Base-by-base conservation (phyloP, 768 basidiomycete species). In the Xerocomellus chrysenteron region DNA sequence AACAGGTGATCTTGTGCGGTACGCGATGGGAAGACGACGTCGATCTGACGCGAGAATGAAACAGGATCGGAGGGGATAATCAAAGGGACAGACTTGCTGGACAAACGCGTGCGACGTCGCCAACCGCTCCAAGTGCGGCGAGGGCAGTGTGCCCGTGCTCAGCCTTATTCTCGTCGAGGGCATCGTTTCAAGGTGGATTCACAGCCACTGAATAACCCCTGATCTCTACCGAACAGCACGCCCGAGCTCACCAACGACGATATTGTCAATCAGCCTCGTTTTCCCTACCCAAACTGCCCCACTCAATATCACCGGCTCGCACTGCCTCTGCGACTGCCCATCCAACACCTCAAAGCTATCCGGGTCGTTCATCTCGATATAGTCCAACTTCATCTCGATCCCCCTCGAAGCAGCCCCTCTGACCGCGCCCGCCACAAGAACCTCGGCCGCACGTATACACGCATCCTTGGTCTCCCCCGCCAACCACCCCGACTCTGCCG, bases 201-300 rank as follows among this genome's bases (percentile, higher is more conserved):
- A 67, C 62, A 61, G 62, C 65, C 62, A 67, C 61, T 24, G 10
- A 36, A 42, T 42, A 39, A 9, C 42, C 41, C 26, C 30, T 32
- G 35, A 37, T 14, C 10, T 11, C 35, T 39, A 52, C 26, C 39
- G 46, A 39, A 53, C 43, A 12, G 43, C 36, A 39, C 40, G 8
- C 43, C 58, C 67, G 10, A 65, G 58, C 62, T 83, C 76, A 10
- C 86, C 93, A 2, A 97, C 71, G 42, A 97, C 75, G 50, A 97
- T 71, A 69, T 98, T 99, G 73, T 99, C 96, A 42, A 99, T 98
- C 62, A 99, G 70, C 61, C 95, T 80, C 40, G 94, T 98, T 68
- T 79, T 81, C 40, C 92, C 92, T 3, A 95, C 82, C 82, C 88
- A 90, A 59, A 95, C 65, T 30, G 92, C 94, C 2, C 93, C 94